Base-by-base conservation (phyloP, 768 basidiomycete species). In the Chalciporus chontae region DNA sequence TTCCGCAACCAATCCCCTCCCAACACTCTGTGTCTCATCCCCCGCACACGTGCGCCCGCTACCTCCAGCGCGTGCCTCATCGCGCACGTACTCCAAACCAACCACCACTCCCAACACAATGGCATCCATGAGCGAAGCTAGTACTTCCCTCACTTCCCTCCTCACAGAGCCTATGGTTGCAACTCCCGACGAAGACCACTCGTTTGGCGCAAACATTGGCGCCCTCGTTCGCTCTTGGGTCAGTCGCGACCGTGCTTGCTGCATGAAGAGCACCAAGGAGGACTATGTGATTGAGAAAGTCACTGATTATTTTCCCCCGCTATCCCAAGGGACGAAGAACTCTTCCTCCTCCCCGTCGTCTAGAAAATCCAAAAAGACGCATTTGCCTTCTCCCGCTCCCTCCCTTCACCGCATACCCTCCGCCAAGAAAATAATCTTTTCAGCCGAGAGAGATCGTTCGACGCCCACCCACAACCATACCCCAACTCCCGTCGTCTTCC, bases 101-200 rank as follows among this genome's bases (percentile, higher is more conserved):
- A 56, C 62, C 42, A 51, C 52, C 34, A 62, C 66, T 11, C 52
- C 65, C 0, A 64, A 66, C 43, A 73, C 73, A 50, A 65, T 71
- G 3, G 55, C 68, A 13, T 61, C 55, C 31, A 46, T 57, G 49
- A 68, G 67, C 37, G 66, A 71, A 19, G 73, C 77, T 1, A 77
- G 78, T 23, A 76, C 80, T 0, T 77, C 78, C 43, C 66, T 83
- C 54, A 71, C 77, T 0, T 82, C 81, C 19, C 79, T 69, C 66
- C 48, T 79, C 73, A 50, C 63, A 69, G 55, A 48, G 60, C 75
- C 56, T 45, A 56, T 68, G 61, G 69, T 80, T 54, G 67, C 54
- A 47, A 71, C 76, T 0, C 58, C 72, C 2, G 60, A 77, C 40
- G 71, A 66, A 46, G 66, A 79, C 40, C 67, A 69, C 36, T 70